Percentiles rank a stretch among this genome's conserved stretches.
Conservation (phyloP, 2,329 filamentous ascomycete species). For the Oidium heveae region DNA sequence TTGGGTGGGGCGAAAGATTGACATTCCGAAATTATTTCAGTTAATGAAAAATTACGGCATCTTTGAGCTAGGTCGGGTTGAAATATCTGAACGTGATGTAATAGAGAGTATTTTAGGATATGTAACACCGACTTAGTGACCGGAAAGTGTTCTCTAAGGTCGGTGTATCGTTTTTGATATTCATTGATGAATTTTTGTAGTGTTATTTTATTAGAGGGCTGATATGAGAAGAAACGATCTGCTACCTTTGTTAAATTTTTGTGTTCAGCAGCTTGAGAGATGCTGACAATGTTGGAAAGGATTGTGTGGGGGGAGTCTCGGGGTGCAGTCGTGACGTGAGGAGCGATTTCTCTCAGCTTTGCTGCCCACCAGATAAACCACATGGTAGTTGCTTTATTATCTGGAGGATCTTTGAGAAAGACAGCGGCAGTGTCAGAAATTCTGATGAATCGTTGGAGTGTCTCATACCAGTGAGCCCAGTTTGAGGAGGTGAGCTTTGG, state of each 20-base stretch:
- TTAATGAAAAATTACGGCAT: too few species aligned
- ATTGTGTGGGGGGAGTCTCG: background rate
- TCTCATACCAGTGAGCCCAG: too few species aligned
- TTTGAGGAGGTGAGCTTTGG: too few species aligned
- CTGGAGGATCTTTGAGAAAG: background rate
- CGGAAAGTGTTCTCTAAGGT: too few species aligned
- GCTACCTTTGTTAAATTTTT: background rate
- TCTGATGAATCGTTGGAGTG: too few species aligned
- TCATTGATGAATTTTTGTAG: too few species aligned
- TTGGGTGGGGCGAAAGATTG: too few species aligned
- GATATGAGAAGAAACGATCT: background rate
- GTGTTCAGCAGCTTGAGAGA: background rate
- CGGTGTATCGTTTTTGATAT: background rate
- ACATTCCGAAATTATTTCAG: too few species aligned
- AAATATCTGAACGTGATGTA: background rate
- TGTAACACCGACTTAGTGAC: too few species aligned
- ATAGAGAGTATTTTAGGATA: too few species aligned
- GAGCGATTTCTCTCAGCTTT: too few species aligned
- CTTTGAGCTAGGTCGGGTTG: background rate
- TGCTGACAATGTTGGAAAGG: background rate
- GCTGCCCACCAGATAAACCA: background rate
- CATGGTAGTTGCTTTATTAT: background rate
- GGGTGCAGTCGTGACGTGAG: background rate
- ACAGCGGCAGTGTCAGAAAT: background rate
- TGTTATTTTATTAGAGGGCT: too few species aligned